Conservation (phyloP, 306 rosid genomes). For the Rosa persica region DNA sequence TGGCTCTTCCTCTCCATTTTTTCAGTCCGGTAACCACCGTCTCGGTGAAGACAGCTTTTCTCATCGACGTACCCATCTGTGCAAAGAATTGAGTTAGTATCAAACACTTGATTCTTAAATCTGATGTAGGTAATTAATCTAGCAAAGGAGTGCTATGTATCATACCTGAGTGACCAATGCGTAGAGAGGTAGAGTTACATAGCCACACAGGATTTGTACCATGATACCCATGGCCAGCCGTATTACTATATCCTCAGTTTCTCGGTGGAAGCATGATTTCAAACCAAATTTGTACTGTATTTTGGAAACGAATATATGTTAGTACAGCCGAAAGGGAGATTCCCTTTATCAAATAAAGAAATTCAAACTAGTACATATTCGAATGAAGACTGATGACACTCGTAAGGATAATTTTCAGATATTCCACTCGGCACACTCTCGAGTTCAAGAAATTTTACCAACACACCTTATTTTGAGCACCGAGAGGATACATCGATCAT, state of each 20-base stretch:
- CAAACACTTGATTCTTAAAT: not conserved
- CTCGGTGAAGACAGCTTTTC: slow-evolving; percentile 47
- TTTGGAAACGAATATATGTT: not conserved
- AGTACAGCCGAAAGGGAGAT: not conserved
- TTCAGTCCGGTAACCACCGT: slow-evolving; percentile 41
- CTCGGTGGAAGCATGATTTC: slow-evolving; percentile 57
- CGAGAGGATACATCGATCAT: no score
- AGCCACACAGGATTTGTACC: slow-evolving; percentile 55
- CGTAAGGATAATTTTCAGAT: no score
- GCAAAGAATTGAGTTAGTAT: not conserved
- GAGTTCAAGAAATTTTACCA: no score
- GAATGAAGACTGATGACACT: no score
- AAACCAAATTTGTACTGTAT: slow-evolving; percentile 50
- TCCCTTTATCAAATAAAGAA: not conserved
- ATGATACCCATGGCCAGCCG: slow-evolving; percentile 40
- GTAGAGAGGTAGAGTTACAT: slow-evolving; percentile 63
- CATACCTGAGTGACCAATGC: slow-evolving; percentile 63
- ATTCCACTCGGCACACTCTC: no score
- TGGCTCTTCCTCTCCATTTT: slow-evolving; percentile 44
- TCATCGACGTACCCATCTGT: slow-evolving; percentile 62
- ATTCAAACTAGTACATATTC: no score
- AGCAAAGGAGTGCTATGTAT: not conserved
- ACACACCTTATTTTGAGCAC: no score
- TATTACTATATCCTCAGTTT: slow-evolving; percentile 42
- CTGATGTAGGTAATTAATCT: not conserved